Conservation (phyloP, 257 asterid species). For the Anisodus tanguticus region DNA sequence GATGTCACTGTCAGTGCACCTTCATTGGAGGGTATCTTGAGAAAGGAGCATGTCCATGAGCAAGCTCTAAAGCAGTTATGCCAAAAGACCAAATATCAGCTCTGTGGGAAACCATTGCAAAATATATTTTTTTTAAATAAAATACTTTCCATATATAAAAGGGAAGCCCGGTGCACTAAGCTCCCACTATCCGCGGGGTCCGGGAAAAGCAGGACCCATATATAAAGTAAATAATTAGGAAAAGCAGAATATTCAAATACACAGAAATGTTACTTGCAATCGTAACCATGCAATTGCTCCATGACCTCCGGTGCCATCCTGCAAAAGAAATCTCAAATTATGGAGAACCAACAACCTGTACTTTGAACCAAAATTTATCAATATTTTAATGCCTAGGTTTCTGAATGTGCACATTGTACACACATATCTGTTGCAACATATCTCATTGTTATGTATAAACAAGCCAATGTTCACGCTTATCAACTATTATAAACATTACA, state of each 20-base stretch:
- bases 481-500: background rate
- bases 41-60: constrained; percentile 51
- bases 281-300: constrained; percentile 67
- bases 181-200: no score
- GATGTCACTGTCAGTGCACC: constrained; percentile 32
- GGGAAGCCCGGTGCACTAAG: no score
- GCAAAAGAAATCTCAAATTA: constrained; percentile 25
- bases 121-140: background rate
- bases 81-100: constrained; percentile 49
- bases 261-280: constrained; percentile 34
- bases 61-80: constrained; percentile 46
- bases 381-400: background rate
- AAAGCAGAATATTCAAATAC: constrained; percentile 23
- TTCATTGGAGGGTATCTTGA: constrained; percentile 48
- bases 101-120: constrained; percentile 28
- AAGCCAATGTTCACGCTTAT: background rate
- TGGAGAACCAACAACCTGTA: background rate
- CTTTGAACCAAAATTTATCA: background rate
- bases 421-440: constrained; percentile 16
- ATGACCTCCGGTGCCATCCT: constrained; percentile 97
- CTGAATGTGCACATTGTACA: constrained; percentile 7
- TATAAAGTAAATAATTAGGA: background rate
- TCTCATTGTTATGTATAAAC: background rate
- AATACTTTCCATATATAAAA: background rate
- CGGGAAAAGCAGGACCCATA: background rate